phyloP scores from a whole-genome alignment of 108 stramenopile species.

The Cyclostephanos tholiformis region DNA sequence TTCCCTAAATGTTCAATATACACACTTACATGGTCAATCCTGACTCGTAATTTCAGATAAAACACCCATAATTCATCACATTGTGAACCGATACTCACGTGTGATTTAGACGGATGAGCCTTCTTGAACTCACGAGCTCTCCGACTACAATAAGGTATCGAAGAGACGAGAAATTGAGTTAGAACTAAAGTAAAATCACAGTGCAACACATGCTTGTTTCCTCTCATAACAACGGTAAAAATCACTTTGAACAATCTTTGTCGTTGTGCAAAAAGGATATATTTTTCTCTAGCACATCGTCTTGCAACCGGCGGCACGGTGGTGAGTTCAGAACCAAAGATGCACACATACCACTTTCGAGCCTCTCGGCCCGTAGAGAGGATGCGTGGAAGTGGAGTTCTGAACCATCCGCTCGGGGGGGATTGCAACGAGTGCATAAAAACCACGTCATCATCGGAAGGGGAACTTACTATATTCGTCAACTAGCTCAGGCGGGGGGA shows the following conservation, averaged over 20 bases:
- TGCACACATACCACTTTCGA: not conserved
- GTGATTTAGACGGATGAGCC: slow-evolving; percentile 80
- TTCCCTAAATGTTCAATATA: slow-evolving; percentile 19
- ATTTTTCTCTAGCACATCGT: slow-evolving; percentile 8
- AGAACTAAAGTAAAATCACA: not conserved
- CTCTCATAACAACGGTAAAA: slow-evolving; percentile 10
- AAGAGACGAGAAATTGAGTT: not conserved
- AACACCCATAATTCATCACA: not conserved
- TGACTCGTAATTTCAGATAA: not conserved
- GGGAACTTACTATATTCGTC: slow-evolving; percentile 62
- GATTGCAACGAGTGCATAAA: slow-evolving; percentile 10
- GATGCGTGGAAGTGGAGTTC: not conserved
- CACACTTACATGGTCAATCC: not conserved
- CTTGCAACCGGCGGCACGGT: slow-evolving; percentile 16
- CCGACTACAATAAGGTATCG: slow-evolving; percentile 33
- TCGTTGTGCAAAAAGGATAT: slow-evolving; percentile 12
- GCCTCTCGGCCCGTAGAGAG: slow-evolving; percentile 10
- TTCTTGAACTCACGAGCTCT: slow-evolving; percentile 63
- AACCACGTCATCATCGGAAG: not conserved
- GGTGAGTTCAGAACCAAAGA: not conserved
- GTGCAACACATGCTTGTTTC: not conserved
- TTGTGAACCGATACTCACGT: slow-evolving; percentile 33
- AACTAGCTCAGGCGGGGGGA: slow-evolving; percentile 80
- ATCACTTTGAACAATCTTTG: not conserved
- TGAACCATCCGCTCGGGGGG: slow-evolving; percentile 7